A percentile compares a stretch with the other conserved stretches of the same genome.
These are phyloP conservation scores for Nigrospora oryzae DNA, from an alignment of 2,329 filamentous ascomycete genomes.

Conservation along the genomic window DNA sequence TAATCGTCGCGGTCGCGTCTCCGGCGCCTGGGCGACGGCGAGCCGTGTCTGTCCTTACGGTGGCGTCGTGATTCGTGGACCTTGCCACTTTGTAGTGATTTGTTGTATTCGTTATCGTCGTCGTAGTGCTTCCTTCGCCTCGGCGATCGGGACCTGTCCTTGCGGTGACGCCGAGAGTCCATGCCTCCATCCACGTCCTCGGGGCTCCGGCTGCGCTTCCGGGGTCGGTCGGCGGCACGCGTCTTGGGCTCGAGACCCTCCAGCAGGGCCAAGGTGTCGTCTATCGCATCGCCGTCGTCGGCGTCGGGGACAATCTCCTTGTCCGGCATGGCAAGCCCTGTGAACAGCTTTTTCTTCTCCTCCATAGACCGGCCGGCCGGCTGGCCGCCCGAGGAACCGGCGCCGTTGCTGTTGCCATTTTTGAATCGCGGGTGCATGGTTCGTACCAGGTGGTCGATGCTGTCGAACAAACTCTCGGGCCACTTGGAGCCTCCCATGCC, in stretches of 20 bases:
- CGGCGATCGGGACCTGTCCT: slow-evolving; percentile 21
- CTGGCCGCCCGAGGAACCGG: slow-evolving; percentile 25
- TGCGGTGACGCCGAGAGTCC: slow-evolving; percentile 27
- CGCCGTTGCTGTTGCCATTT: slow-evolving; percentile 24
- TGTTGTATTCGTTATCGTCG: slow-evolving; percentile 26
- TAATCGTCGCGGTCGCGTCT: slow-evolving; percentile 32
- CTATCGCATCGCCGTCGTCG: slow-evolving; percentile 58
- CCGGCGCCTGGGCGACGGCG: slow-evolving; percentile 48
- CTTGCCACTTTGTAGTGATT: slow-evolving; percentile 36
- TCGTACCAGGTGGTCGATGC: slow-evolving; percentile 78
- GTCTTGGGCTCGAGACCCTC: slow-evolving; percentile 72
- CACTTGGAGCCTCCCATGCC: slow-evolving; percentile 74
- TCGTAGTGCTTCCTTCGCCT: slow-evolving; percentile 18
- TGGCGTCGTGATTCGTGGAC: slow-evolving; percentile 24
- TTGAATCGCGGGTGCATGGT: slow-evolving; percentile 91
- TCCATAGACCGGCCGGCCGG: slow-evolving; percentile 38
- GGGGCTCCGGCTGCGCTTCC: slow-evolving; percentile 54
- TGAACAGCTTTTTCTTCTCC: slow-evolving; percentile 82
- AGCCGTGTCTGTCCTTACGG: slow-evolving; percentile 38
- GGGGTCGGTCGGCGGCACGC: slow-evolving; percentile 29
- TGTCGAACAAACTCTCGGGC: slow-evolving; percentile 78
- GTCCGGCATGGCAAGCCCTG: slow-evolving; percentile 80
- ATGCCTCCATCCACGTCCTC: slow-evolving; percentile 27
- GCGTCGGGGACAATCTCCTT: slow-evolving; percentile 36
- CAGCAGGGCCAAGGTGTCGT: slow-evolving; percentile 88